Percentiles rank a stretch among this genome's conserved stretches.
phyloP scores from a whole-genome alignment of 257 asterid species.

The Pogostemon cablin region DNA sequence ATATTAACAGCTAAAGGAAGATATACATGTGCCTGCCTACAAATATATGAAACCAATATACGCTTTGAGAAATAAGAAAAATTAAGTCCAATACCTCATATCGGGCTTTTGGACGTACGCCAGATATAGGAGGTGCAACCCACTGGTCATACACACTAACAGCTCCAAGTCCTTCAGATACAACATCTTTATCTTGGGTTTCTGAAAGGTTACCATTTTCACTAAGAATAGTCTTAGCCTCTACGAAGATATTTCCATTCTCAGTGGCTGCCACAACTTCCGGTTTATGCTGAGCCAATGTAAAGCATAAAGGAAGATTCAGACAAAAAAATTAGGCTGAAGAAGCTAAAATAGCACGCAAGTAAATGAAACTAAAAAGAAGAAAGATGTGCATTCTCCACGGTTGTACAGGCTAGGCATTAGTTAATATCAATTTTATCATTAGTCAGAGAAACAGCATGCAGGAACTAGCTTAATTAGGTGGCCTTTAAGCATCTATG shows the following conservation, averaged over 20 bases:
- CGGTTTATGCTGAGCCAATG: conserved; percentile 58
- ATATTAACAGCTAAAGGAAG: conserved; percentile 25
- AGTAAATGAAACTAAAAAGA: conserved; percentile 6
- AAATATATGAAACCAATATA: conserved; percentile 6
- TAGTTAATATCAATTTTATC: conserved; percentile 13
- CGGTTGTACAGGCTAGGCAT: conserved; percentile 23
- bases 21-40: neutral
- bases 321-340: conserved; percentile 25
- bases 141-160: conserved; percentile 86
- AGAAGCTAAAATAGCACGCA: conserved; percentile 23
- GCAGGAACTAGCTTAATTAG: conserved; percentile 23
- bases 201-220: conserved; percentile 72
- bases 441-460: conserved; percentile 1
- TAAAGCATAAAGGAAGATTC: conserved; percentile 23
- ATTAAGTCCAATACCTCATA: conserved; percentile 61
- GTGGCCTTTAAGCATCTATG: conserved; percentile 23
- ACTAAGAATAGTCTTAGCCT: conserved; percentile 62
- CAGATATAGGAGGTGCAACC: conserved; percentile 81
- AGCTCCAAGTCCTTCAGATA: conserved; percentile 61
- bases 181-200: conserved; percentile 80
- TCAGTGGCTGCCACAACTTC: conserved; percentile 54
- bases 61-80: conserved; percentile 17
- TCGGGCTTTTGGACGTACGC: conserved; percentile 73
- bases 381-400: conserved; percentile 22
- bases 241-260: conserved; percentile 55